Percentiles rank a stretch among this genome's conserved stretches.
Conservation (phyloP, 2,329 filamentous ascomycete genomes). For the Cercospora zeina region DNA sequence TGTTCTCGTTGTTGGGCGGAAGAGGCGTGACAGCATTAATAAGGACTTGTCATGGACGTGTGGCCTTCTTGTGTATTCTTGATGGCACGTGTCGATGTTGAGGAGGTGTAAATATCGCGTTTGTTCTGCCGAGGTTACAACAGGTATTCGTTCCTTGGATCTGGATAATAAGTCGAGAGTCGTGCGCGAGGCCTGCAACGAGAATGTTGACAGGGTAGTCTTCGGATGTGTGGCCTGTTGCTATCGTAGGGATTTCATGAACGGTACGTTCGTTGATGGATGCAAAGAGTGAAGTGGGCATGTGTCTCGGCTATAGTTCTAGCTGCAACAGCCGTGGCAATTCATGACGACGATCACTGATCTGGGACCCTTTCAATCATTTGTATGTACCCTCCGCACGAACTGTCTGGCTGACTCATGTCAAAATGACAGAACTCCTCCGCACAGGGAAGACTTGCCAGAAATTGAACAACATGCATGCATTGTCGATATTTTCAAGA, state of each 20-base stretch:
- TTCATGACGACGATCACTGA: neutral
- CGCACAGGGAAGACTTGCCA: no score
- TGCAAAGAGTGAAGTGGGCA: neutral
- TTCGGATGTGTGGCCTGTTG: neutral
- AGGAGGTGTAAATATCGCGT: neutral
- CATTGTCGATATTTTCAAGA: neutral
- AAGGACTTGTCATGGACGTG: neutral
- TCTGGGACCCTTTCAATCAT: neutral
- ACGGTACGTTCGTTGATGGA: neutral
- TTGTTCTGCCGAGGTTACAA: neutral
- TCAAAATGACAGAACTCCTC: neutral
- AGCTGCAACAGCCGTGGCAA: constrained; percentile 1
- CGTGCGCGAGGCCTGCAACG: neutral
- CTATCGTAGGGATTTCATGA: neutral
- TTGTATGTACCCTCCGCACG: neutral
- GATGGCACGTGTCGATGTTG: neutral
- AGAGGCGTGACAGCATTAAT: constrained; percentile 3
- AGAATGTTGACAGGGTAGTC: neutral
- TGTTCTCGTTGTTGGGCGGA: neutral
- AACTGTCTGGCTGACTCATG: no score
- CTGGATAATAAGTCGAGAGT: neutral
- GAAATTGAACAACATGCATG: neutral
- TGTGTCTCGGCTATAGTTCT: neutral
- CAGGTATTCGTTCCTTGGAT: neutral
- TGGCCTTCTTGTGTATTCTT: neutral